Conservation (phyloP, 2,329 filamentous ascomycete genomes). For the Cytospora leucostoma region DNA sequence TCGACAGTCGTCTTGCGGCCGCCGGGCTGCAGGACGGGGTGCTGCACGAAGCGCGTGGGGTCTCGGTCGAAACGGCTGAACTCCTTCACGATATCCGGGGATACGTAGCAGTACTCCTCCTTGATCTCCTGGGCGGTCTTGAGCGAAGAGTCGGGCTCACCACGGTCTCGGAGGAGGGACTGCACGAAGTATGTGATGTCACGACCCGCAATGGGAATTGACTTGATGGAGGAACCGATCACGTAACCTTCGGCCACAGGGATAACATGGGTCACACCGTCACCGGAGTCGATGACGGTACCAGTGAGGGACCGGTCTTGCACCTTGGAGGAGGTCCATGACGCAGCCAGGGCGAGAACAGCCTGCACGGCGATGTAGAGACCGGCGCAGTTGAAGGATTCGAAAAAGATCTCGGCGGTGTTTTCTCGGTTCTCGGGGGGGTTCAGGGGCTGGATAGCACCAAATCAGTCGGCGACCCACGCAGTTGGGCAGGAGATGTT, state of each 20-base stretch:
- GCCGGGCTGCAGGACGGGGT: conserved; percentile 82
- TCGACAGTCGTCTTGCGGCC: conserved; percentile 85
- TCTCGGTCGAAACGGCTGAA: conserved; percentile 94
- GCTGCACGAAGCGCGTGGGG: conserved; percentile 85
- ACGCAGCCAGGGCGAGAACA: conserved; percentile 91
- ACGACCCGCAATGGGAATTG: conserved; percentile 94
- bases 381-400: conserved; percentile 98
- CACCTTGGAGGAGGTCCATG: conserved; percentile 98
- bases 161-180: conserved; percentile 90
- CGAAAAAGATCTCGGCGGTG: conserved; percentile 99
- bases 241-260: conserved; percentile 98
- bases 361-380: conserved; percentile 99
- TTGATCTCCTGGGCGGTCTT: conserved; percentile 99
- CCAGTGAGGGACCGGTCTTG: conserved; percentile 94
- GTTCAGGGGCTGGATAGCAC: conserved; percentile 73
- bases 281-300: conserved; percentile 97
- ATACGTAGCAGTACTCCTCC: conserved; percentile 98
- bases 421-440: conserved; percentile 98
- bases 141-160: conserved; percentile 92
- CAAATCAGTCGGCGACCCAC: conserved; percentile 2
- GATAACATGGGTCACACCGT: conserved; percentile 98
- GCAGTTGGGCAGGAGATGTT: neutral
- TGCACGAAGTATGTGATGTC: conserved; percentile 99
- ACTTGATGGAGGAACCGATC: conserved; percentile 98
- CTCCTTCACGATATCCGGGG: conserved; percentile 98